Conservation (phyloP, 768 basidiomycete species). For the Sarcodon aspratus region DNA sequence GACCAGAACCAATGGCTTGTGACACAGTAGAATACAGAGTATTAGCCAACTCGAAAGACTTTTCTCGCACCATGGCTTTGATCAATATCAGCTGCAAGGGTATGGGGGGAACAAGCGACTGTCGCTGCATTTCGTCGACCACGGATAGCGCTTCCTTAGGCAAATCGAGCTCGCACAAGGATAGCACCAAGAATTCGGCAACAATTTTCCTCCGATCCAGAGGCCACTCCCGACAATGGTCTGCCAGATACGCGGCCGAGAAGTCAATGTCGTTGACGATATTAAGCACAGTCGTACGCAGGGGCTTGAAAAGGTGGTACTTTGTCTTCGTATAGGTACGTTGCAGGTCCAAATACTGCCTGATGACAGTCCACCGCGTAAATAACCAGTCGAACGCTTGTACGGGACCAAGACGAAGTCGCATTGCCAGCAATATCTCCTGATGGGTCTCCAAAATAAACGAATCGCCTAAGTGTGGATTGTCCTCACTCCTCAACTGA, state of each 20-base stretch:
- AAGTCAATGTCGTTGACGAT: slow-evolving; percentile 21
- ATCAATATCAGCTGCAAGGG: slow-evolving; percentile 24
- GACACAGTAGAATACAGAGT: slow-evolving; percentile 25
- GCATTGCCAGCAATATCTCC: slow-evolving; percentile 23
- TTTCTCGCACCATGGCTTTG: slow-evolving; percentile 28
- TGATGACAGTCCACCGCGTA: slow-evolving; percentile 24
- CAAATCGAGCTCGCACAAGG: slow-evolving; percentile 20
- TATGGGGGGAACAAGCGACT: slow-evolving; percentile 18
- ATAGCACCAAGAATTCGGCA: slow-evolving; percentile 30
- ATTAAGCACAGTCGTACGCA: slow-evolving; percentile 17
- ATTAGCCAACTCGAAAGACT: slow-evolving; percentile 31
- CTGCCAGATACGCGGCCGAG: slow-evolving; percentile 16
- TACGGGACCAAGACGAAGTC: slow-evolving; percentile 18
- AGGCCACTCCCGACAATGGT: slow-evolving; percentile 12
- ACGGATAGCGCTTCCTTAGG: slow-evolving; percentile 28
- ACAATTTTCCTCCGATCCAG: slow-evolving; percentile 16
- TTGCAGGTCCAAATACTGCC: slow-evolving; percentile 12
- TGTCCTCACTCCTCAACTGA: background rate
- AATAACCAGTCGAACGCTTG: slow-evolving; percentile 28
- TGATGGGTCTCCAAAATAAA: background rate
- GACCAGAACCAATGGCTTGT: slow-evolving; percentile 3
- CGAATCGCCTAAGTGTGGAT: background rate
- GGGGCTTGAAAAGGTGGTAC: slow-evolving; percentile 8
- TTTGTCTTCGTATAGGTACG: slow-evolving; percentile 8
- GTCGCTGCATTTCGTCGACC: slow-evolving; percentile 27